Conservation (phyloP, 192 early-diverging fungal species). For the Dimargaris verticillata region DNA sequence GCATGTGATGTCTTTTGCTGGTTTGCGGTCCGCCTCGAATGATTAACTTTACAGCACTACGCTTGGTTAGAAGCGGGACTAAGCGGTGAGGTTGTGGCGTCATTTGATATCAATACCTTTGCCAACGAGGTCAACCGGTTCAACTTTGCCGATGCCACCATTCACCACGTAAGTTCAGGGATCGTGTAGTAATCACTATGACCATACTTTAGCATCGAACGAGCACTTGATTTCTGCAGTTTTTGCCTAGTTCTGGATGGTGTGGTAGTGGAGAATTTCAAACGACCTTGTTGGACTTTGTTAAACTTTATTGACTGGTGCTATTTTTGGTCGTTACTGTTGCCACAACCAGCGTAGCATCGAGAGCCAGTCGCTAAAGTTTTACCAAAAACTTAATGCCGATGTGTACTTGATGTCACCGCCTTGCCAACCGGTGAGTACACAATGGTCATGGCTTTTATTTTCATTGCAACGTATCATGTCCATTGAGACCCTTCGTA, state of each 20-base stretch:
- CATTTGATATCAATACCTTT: conserved; percentile 88
- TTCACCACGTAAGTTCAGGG: conserved; percentile 22
- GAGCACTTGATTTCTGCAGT: no score
- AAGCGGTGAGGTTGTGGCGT: conserved; percentile 46
- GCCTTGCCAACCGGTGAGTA: conserved; percentile 50
- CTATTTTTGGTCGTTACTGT: no score
- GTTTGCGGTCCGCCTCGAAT: no score
- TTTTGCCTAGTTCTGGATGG: no score
- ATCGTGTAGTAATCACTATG: background rate
- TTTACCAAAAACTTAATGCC: conserved; percentile 42
- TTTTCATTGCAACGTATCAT: background rate
- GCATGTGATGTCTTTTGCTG: no score
- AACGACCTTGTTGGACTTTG: no score
- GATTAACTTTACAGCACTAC: conserved; percentile 69
- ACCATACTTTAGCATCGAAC: no score
- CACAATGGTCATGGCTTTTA: no score
- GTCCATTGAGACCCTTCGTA: background rate
- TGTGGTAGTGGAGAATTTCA: no score
- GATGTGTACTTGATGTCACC: conserved; percentile 72
- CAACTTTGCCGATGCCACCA: conserved; percentile 33
- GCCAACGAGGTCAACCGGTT: conserved; percentile 64
- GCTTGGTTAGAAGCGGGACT: conserved; percentile 48
- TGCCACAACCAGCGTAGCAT: conserved; percentile 31
- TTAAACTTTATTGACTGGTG: no score
- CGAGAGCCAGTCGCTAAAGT: conserved; percentile 36